Conservation (phyloP, 2,329 filamentous ascomycete genomes). For the Claviceps monticola region DNA sequence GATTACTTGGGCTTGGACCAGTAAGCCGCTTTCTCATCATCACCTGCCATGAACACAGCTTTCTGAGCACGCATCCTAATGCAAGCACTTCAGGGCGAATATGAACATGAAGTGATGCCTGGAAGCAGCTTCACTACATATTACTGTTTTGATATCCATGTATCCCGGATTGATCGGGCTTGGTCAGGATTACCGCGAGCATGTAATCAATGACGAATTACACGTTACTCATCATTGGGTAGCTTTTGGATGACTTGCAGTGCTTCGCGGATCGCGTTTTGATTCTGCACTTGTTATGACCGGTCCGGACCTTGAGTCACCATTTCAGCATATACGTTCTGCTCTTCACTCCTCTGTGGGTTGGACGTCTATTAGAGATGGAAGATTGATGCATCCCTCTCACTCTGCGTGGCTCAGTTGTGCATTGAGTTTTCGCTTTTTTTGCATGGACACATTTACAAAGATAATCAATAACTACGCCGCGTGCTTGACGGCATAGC, state of each 20-base stretch:
- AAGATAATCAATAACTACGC: background rate
- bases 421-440: slow-evolving; percentile 33
- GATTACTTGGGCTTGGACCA: slow-evolving; percentile 60
- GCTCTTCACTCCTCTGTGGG: slow-evolving; percentile 33
- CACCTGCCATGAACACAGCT: background rate
- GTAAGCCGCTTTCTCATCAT: slow-evolving; percentile 16
- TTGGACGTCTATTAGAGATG: slow-evolving; percentile 41
- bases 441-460: slow-evolving; percentile 30
- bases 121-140: background rate
- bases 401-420: slow-evolving; percentile 35
- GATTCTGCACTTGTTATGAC: no score
- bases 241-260: background rate
- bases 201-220: background rate
- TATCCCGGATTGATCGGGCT: background rate
- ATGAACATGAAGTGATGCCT: slow-evolving; percentile 22
- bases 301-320: slow-evolving; percentile 6
- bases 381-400: slow-evolving; percentile 36
- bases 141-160: background rate
- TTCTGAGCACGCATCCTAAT: slow-evolving; percentile 14
- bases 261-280: background rate
- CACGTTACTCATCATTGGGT: background rate
- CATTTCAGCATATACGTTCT: slow-evolving; percentile 43
- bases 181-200: background rate
- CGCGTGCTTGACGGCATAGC: no score
- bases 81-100: slow-evolving; percentile 18